Conservation (phyloP, 2,329 filamentous ascomycete species). For the Hymenoscyphus scutula region DNA sequence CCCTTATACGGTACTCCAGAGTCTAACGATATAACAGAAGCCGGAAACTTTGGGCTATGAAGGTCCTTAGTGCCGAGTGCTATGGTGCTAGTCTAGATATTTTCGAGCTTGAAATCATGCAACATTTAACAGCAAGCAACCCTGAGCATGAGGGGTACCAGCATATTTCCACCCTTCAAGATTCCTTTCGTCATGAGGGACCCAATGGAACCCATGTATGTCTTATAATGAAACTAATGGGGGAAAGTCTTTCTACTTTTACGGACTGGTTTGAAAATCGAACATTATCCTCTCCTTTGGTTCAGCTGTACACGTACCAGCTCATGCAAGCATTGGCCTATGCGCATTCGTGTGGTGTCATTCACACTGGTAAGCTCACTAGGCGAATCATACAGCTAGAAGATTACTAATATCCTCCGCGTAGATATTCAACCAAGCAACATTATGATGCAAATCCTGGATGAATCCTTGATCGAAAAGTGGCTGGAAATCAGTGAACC, state of each 20-base stretch:
- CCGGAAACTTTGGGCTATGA: not conserved
- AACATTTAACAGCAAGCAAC: not conserved
- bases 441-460: not conserved
- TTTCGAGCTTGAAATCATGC: slow-evolving; percentile 2
- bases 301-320: not conserved
- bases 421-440: not conserved
- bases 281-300: not conserved
- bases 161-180: not conserved
- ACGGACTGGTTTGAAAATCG: not conserved
- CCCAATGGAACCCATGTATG: not conserved
- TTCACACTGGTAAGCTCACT: not conserved
- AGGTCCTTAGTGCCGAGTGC: not conserved
- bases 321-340: not conserved
- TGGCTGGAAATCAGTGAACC: not conserved
- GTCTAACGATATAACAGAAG: not conserved
- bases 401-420: not conserved
- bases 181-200: not conserved
- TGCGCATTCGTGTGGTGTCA: not conserved
- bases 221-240: not conserved
- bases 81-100: not conserved
- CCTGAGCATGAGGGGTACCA: not conserved
- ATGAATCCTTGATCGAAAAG: not conserved
- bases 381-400: not conserved
- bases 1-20: not conserved
- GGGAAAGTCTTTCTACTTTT: not conserved